Percentiles rank a stretch among this genome's conserved stretches.
Evolutionary conservation across 2,329 filamentous ascomycete species (phyloP).

Genomic region (Lecanicillium sp.): DNA sequence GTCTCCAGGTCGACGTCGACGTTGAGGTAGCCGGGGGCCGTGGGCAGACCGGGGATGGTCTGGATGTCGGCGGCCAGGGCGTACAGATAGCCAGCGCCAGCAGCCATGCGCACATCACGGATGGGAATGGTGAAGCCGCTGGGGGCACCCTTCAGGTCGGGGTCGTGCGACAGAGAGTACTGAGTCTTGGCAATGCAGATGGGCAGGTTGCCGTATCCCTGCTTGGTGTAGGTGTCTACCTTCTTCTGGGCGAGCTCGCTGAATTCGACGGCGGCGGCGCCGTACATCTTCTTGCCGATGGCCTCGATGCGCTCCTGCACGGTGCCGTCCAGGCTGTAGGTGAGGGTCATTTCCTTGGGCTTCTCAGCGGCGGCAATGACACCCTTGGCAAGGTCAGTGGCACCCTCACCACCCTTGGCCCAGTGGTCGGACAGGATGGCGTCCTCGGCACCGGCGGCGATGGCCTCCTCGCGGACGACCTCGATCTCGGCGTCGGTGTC

Average conservation of each 20-base stretch:
- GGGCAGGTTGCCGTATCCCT: slow-evolving; percentile 87
- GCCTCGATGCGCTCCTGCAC: slow-evolving; percentile 86
- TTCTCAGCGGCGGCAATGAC: slow-evolving; percentile 79
- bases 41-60: slow-evolving; percentile 93
- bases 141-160: slow-evolving; percentile 88
- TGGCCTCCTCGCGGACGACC: slow-evolving; percentile 82
- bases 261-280: slow-evolving; percentile 82
- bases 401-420: slow-evolving; percentile 89
- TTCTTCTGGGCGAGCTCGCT: slow-evolving; percentile 93
- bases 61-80: slow-evolving; percentile 96
- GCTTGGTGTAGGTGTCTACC: slow-evolving; percentile 87
- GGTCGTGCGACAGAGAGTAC: slow-evolving; percentile 91
- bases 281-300: slow-evolving; percentile 92
- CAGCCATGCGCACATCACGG: slow-evolving; percentile 86
- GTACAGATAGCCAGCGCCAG: slow-evolving; percentile 84
- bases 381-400: slow-evolving; percentile 79
- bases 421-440: slow-evolving; percentile 94
- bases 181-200: slow-evolving; percentile 99
- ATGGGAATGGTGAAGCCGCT: slow-evolving; percentile 93
- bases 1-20: slow-evolving; percentile 79
- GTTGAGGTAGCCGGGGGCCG: slow-evolving; percentile 90
- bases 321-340: slow-evolving; percentile 73
- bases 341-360: slow-evolving; percentile 79
- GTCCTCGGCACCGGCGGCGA: slow-evolving; percentile 87
- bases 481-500: slow-evolving; percentile 90